Conservation (phyloP, 2,329 filamentous ascomycete species). For the Helminthosporium solani region DNA sequence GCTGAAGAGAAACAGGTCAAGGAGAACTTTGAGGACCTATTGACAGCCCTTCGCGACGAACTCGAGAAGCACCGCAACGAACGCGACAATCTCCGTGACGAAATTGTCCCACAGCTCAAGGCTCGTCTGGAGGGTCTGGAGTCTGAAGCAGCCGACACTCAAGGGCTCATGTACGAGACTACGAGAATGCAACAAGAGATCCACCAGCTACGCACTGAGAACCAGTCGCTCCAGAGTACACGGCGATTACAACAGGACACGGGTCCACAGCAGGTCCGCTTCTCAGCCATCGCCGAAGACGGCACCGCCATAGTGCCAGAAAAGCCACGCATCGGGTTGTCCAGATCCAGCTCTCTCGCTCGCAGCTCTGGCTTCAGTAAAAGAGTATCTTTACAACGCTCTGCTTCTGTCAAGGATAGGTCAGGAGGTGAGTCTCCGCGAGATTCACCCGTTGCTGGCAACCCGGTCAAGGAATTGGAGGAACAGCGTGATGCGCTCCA, state of each 20-base stretch:
- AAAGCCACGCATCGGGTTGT: conserved; percentile 52
- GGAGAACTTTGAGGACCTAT: conserved; percentile 89
- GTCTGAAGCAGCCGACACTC: conserved; percentile 68
- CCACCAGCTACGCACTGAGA: conserved; percentile 62
- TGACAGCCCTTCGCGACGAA: conserved; percentile 80
- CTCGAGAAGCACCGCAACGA: conserved; percentile 81
- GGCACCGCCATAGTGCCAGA: conserved; percentile 38
- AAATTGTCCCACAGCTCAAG: conserved; percentile 77
- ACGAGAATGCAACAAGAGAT: conserved; percentile 82
- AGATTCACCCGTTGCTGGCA: conserved; percentile 26
- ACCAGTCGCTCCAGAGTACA: conserved; percentile 56
- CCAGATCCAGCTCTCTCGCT: conserved; percentile 68
- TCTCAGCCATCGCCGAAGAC: conserved; percentile 64
- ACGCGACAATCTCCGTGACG: conserved; percentile 86
- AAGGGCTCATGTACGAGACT: conserved; percentile 75
- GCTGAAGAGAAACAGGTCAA: conserved; percentile 84
- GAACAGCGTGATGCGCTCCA: conserved; percentile 91
- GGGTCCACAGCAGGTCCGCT: conserved; percentile 48
- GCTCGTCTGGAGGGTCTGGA: conserved; percentile 78
- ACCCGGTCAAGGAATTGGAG: conserved; percentile 80
- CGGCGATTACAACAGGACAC: conserved; percentile 52
- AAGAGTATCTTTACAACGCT: conserved; percentile 53
- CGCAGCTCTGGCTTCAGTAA: conserved; percentile 51
- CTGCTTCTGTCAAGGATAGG: conserved; percentile 45
- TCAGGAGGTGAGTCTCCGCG: conserved; percentile 60